Conservation (phyloP, 2,329 filamentous ascomycete species). For the Apiospora sp. region DNA sequence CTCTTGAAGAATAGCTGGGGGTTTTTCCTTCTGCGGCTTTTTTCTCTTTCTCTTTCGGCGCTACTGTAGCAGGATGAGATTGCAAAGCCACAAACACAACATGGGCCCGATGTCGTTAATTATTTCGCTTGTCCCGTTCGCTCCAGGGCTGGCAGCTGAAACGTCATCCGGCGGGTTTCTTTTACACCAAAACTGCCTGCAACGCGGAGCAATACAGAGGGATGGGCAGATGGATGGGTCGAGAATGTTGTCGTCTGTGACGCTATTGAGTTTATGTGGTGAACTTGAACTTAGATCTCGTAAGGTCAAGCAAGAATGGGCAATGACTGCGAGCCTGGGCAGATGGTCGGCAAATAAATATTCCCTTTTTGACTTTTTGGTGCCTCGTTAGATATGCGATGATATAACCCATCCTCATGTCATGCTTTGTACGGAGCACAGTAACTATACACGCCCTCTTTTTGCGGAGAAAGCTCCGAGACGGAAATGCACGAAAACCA, state of each 20-base stretch:
- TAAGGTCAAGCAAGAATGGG: constrained; percentile 14
- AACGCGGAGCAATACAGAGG: background rate
- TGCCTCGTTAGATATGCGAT: constrained; percentile 4
- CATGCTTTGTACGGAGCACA: background rate
- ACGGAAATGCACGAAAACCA: background rate
- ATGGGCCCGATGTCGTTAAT: background rate
- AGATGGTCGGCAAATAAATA: background rate
- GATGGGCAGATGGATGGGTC: constrained; percentile 17
- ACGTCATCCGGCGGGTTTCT: constrained; percentile 21
- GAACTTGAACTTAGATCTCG: constrained; percentile 9
- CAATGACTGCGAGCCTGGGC: background rate
- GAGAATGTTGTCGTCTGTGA: constrained; percentile 7
- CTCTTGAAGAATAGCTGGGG: background rate
- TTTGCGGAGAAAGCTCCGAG: constrained; percentile 14
- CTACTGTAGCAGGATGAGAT: constrained; percentile 22
- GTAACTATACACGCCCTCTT: constrained; percentile 10
- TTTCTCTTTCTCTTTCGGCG: background rate
- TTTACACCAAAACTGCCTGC: background rate
- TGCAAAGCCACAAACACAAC: constrained; percentile 3
- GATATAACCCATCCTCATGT: constrained; percentile 15
- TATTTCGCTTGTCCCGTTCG: constrained; percentile 11
- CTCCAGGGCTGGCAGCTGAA: constrained; percentile 23
- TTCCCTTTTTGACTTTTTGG: background rate
- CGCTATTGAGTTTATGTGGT: constrained; percentile 11
- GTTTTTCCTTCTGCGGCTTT: background rate